These are phyloP conservation scores for Westerdykella sp. DNA, from an alignment of 2,329 filamentous ascomycete species.

Conservation along the genomic window DNA sequence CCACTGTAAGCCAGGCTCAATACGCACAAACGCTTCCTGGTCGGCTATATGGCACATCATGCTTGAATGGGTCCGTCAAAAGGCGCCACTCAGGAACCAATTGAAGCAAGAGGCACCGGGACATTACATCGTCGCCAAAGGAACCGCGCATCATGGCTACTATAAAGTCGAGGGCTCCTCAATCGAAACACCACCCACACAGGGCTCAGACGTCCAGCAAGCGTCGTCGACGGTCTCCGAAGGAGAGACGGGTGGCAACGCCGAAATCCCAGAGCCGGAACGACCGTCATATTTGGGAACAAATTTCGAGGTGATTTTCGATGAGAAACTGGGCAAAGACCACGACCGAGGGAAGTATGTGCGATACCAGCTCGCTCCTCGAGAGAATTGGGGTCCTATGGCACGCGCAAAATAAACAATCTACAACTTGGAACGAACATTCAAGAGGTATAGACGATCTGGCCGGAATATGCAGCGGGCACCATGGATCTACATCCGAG, in stretches of 20 bases:
- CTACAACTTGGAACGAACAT: too few species aligned
- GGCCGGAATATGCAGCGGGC: too few species aligned
- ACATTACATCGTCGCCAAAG: conserved; percentile 56
- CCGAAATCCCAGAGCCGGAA: background rate
- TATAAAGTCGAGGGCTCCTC: conserved; percentile 10
- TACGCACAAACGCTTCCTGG: conserved; percentile 95
- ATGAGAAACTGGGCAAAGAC: conserved; percentile 70
- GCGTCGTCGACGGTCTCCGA: background rate
- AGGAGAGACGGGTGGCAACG: conserved; percentile 1
- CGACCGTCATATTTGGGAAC: conserved; percentile 19
- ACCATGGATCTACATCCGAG: too few species aligned
- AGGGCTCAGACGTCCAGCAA: background rate
- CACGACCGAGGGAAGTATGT: conserved; percentile 61
- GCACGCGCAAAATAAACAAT: conserved; percentile 39
- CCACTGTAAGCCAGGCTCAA: conserved; percentile 80
- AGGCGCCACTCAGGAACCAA: conserved; percentile 67
- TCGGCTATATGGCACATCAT: conserved; percentile 85
- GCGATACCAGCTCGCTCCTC: conserved; percentile 83
- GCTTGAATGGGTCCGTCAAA: conserved; percentile 82
- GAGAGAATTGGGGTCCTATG: conserved; percentile 92
- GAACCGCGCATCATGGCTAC: conserved; percentile 9
- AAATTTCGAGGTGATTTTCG: conserved; percentile 63
- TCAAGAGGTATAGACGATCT: too few species aligned
- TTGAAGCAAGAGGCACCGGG: conserved; percentile 66
- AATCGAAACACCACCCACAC: conserved; percentile 1